Evolutionary conservation across 805 yeast genomes (phyloP).

Genomic region (Sugiyamaella chiloensis): DNA sequence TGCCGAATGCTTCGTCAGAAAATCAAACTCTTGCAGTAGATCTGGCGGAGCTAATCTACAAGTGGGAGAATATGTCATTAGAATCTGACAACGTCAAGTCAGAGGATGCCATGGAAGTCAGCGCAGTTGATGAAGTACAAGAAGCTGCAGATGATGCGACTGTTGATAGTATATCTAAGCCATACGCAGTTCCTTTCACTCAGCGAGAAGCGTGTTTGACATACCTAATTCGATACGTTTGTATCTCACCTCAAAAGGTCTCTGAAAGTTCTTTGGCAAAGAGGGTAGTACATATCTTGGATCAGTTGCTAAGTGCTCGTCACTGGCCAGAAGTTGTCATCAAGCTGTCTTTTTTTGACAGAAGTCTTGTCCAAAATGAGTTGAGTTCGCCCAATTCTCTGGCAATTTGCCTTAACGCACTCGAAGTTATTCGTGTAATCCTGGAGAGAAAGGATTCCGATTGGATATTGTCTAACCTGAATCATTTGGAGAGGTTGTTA

Average conservation of each 20-base stretch:
- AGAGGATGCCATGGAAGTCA: conserved; percentile 18
- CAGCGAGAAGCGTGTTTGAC: conserved; percentile 89
- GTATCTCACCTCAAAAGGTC: conserved; percentile 80
- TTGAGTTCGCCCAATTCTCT: conserved; percentile 55
- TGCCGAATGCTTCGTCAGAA: conserved; percentile 73
- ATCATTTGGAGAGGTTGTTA: conserved; percentile 65
- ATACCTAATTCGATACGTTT: conserved; percentile 79
- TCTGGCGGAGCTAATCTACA: conserved; percentile 75
- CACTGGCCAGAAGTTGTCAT: conserved; percentile 91
- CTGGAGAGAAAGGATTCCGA: conserved; percentile 69
- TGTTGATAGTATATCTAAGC: conserved; percentile 40
- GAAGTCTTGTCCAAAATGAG: conserved; percentile 77
- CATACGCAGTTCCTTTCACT: conserved; percentile 64
- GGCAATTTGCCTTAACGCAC: conserved; percentile 82
- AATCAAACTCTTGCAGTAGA: conserved; percentile 86
- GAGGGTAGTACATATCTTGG: conserved; percentile 73
- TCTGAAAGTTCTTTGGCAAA: conserved; percentile 80
- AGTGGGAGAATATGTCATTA: conserved; percentile 65
- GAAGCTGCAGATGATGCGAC: conserved; percentile 1
- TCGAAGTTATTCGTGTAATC: conserved; percentile 83
- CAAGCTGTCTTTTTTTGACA: conserved; percentile 81
- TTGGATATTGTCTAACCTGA: conserved; percentile 76
- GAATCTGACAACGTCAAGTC: conserved; percentile 27
- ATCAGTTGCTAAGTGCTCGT: conserved; percentile 64
- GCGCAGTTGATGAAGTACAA: conserved; percentile 25